Evolutionary conservation across 2,329 filamentous ascomycete genomes (phyloP), one percentile per base, ranked within the genome.

Genomic region (Dothistroma septosporum): DNA sequence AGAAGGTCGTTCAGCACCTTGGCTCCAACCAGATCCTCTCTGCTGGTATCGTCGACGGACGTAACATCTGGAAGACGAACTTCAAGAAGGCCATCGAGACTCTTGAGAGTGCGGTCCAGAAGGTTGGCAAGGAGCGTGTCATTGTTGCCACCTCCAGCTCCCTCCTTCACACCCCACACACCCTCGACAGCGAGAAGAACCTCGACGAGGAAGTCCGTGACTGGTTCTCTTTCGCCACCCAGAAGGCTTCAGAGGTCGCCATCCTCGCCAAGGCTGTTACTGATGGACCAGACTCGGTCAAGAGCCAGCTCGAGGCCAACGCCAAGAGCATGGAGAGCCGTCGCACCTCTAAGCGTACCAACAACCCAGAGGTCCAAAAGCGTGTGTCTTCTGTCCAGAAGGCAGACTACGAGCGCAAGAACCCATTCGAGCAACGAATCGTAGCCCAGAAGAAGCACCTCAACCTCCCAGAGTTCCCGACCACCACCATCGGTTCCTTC

Each of bases 21-120:
- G 92, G 91, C 77, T 80, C 91, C 76, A 91, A 92, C 78, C 95
- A 96, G 76, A 80, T 92, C 70, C 88, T 99, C 69, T 99, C 94
- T 69, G 89, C 87, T 68, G 94, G 94, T 91, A 90, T 99, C 72
- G 94, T 99, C 69, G 92, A 99, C 73, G 94, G 94, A 74, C 92
- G 94, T 75, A 99, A 99, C 86, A 97, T 99, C 85, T 99, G 94
- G 94, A 99, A 99, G 90, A 97, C 92, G 81, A 96, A 97, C 88
- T 89, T 97, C 83, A 90, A 96, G 86, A 87, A 86, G 73, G 92
- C 94, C 74, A 95, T 99, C 68, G 92, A 94, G 83, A 86, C 82
- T 67, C 89, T 94, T 64, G 91, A 97, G 86, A 83, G 86, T 62
- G 94, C 93, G 67, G 83, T 97, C 73, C 91, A 97, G 83, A 91